Base-by-base conservation (phyloP, 805 yeast species). In the Nakazawaea laoshanensis region DNA sequence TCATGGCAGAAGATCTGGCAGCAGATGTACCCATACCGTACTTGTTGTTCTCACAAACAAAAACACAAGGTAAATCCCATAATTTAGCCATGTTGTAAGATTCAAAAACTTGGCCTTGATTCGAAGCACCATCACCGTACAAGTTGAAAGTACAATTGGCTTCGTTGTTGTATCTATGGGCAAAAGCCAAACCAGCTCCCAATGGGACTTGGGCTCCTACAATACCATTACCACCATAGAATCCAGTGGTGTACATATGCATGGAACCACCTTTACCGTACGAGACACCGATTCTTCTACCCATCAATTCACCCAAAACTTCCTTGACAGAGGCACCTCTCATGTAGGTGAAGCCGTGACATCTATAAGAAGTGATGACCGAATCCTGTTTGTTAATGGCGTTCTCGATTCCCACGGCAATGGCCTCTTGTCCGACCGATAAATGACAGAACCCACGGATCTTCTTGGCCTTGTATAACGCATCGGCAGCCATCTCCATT, bases 1-100 rank as follows among this genome's bases (percentile, higher is more conserved):
- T 81, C 71, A 87, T 65, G 34, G 98, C 98, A 34, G 96, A 87
- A 10, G 96, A 87, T 69, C 98, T 82, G 30, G 95, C 63, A 36
- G 97, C 97, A 44, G 98, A 66, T 34, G 98, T 92, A 69, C 98
- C 98, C 98, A 92, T 92, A 74, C 98, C 98, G 62, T 92, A 92
- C 69, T 87, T 92, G 79, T 92, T 92, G 75, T 92, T 92, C 67
- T 92, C 98, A 73, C 98, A 92, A 43, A 92, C 86, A 56, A 86
- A 92, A 44, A 92, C 65, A 57, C 85, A 81, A 47, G 98, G 98
- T 55, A 92, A 73, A 65, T 88, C 78, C 95, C 96, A 92, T 58
- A 92, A 75, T 67, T 92, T 92, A 55, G 98, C 98, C 97, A 92
- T 92, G 77, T 92, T 92, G 74, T 72, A 92, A 33, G 96, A 60